Percentiles rank a stretch among this genome's conserved stretches.
Conservation (phyloP, 345 rosid genomes). For the Hypericum androsaemum region DNA sequence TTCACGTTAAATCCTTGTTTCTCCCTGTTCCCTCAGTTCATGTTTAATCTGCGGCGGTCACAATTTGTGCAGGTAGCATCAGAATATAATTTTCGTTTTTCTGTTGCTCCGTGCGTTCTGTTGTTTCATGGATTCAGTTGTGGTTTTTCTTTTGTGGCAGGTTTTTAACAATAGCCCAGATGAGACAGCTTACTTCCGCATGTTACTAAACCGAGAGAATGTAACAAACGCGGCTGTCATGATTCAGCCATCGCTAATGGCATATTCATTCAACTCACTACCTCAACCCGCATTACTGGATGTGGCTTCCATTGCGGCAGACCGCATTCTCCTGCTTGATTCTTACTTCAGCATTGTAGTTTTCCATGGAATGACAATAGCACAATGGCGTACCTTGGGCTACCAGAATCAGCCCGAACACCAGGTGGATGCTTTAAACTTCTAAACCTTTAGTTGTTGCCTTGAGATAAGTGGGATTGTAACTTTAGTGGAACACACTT, state of each 20-base stretch:
- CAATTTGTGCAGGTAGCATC: constrained; percentile 87
- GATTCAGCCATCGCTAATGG: constrained; percentile 94
- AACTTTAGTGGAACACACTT: constrained; percentile 1
- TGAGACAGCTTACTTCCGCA: constrained; percentile 96
- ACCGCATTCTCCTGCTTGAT: constrained; percentile 78
- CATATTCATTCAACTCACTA: constrained; percentile 66
- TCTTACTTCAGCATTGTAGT: constrained; percentile 87
- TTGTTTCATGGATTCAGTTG: constrained; percentile 9
- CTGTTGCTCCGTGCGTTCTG: neutral
- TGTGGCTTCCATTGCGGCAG: constrained; percentile 93
- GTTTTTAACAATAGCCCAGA: constrained; percentile 98
- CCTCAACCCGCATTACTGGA: constrained; percentile 92
- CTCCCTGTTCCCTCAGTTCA: constrained; percentile 94
- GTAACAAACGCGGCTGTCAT: constrained; percentile 88
- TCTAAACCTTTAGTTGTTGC: neutral
- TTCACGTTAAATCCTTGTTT: constrained; percentile 80
- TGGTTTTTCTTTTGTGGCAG: constrained; percentile 32
- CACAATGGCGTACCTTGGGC: constrained; percentile 97
- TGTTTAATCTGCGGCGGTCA: constrained; percentile 93
- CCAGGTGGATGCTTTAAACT: constrained; percentile 34
- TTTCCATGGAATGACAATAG: constrained; percentile 99
- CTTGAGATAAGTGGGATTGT: constrained; percentile 1
- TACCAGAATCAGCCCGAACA: constrained; percentile 93
- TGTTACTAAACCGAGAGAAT: constrained; percentile 84
- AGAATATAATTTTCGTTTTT: neutral